Base-by-base conservation (phyloP, 2,329 filamentous ascomycete genomes). In the Metarhizium robertsii region DNA sequence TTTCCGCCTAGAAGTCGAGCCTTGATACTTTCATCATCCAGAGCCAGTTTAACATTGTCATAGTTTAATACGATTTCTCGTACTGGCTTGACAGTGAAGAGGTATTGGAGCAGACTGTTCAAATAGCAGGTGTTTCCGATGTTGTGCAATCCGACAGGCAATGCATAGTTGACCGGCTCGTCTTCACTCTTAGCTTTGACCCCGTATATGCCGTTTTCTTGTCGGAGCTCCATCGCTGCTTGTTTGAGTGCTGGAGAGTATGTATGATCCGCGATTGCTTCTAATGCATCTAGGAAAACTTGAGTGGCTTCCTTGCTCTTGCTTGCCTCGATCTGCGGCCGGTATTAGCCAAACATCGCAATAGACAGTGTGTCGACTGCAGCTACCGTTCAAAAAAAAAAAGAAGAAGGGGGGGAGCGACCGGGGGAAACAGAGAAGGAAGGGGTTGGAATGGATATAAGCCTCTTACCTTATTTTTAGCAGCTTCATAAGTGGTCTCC, bases 111-210 rank as follows among this genome's bases (percentile, higher is more conserved):
- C 51, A 99, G 80, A 71, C 92, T 97, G 75, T 99, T 99, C 54
- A 99, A 79, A 65, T 99, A 99, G 69, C 94, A 99, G 0, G 95
- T 99, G 65, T 99, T 99, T 57, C 94, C 92, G 56, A 97, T 95
- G 63, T 97, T 99, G 60, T 85, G 81, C 6, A 97, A 79, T 0
- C 94, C 94, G 25, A 95, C 88, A 0, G 94, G 94, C 69, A 89
- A 84, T 34, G 81, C 75, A 50, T 72, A 64, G 55, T 75, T 65
- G 14, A 66, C 65, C 3, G 63, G 53, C 45, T 47, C 48, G n/a
- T 32, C 45, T 6, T 53, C 53, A 32, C 53, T 50, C 20, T 32
- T 48, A n/a, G 36, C 55, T 10, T 60, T 61, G 20, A 57, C 18
- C 42, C 56, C 55, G 53, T 57, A 30, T 34, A 57, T 50, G 32